Evolutionary conservation across 805 yeast genomes (phyloP).

Genomic region (Yarrowia osloensis): DNA sequence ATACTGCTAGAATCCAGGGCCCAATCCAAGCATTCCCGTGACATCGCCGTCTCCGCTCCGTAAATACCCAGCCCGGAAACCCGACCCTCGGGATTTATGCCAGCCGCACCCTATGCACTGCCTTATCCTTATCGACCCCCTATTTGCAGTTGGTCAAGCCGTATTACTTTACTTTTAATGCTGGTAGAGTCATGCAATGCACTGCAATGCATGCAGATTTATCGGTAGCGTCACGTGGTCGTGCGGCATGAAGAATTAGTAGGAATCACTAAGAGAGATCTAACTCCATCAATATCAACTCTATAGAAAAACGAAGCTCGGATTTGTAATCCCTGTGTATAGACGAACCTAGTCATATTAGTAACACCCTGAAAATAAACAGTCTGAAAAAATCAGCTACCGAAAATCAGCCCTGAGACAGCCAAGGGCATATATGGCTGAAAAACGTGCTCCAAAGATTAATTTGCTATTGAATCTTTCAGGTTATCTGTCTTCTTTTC

Average conservation of each 20-base stretch:
- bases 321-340: neutral
- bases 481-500: neutral
- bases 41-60: too few relatives aligned
- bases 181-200: constrained; percentile 16
- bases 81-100: neutral
- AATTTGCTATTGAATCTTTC: neutral
- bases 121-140: constrained; percentile 26
- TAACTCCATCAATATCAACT: neutral
- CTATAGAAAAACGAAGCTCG: neutral
- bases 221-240: neutral
- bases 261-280: neutral
- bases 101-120: constrained; percentile 17
- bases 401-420: too few relatives aligned
- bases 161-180: constrained; percentile 11
- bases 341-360: neutral
- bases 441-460: neutral
- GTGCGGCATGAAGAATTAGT: neutral
- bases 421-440: too few relatives aligned
- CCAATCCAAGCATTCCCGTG: too few relatives aligned
- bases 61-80: neutral
- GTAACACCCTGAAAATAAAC: neutral
- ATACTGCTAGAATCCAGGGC: too few relatives aligned
- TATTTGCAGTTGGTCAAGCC: neutral
- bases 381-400: neutral
- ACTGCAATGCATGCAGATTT: neutral